A percentile compares a stretch with the other conserved stretches of the same genome.
These are phyloP conservation scores for Plasmodium adleri DNA, from an alignment of 169 alveolate genomes.

Conservation along the genomic window DNA sequence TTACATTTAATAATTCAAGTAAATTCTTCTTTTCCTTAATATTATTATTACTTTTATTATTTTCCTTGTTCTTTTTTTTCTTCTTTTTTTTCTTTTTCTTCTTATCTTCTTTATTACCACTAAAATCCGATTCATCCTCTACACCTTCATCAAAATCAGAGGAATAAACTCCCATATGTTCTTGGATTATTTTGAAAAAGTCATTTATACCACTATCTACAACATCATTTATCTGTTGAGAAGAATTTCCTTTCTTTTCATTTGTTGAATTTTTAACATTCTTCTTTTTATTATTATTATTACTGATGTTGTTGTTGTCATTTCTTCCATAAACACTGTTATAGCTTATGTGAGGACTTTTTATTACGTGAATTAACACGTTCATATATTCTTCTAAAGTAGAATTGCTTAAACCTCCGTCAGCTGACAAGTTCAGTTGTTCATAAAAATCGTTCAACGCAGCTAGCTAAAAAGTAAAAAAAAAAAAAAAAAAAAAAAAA, in stretches of 20 bases:
- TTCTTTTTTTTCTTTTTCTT: constrained; percentile 24
- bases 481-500: constrained; percentile 9
- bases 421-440: constrained; percentile 64
- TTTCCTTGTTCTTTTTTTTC: background rate
- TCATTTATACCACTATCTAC: constrained; percentile 42
- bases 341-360: constrained; percentile 46
- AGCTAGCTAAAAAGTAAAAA: constrained; percentile 38
- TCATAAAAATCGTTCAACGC: constrained; percentile 75
- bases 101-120: constrained; percentile 2
- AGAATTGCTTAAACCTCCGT: constrained; percentile 60
- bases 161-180: constrained; percentile 65
- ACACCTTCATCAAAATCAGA: constrained; percentile 46
- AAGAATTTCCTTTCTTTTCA: constrained; percentile 3
- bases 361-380: constrained; percentile 70
- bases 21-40: constrained; percentile 2
- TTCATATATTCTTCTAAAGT: constrained; percentile 75
- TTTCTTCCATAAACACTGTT: constrained; percentile 33
- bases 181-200: constrained; percentile 70
- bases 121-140: background rate
- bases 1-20: constrained; percentile 1
- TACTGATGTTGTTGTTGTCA: constrained; percentile 2
- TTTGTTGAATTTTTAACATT: constrained; percentile 15
- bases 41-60: background rate
- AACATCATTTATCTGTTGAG: constrained; percentile 43
- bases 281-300: constrained; percentile 12